Base-by-base conservation (phyloP, 805 yeast species). In the Saturnispora halmiae region DNA sequence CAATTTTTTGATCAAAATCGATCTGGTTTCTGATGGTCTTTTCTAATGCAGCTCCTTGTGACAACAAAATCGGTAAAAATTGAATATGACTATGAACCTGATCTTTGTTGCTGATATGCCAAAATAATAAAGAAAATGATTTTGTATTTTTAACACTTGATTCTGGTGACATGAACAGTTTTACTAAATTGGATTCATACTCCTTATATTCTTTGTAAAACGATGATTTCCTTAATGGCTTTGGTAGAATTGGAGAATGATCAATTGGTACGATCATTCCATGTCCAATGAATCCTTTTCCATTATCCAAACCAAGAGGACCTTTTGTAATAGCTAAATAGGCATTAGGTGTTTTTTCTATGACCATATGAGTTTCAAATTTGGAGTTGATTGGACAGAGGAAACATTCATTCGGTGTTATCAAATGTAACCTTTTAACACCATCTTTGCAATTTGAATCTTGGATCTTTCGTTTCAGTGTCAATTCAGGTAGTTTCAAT, bases 291-390 rank as follows among this genome's bases (percentile, higher is more conserved):
- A 83, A 78, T 7, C 65, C 62, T 3, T 70, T 59, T 8, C 44
- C 42, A 9, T 56, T 59, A 1, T 79, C 73, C 21, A 69, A 59
- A 2, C 83, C 73, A 15, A 87, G 59, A 0, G 96, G 96, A 0
- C 96, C 96, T 53, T 82, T 86, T 0, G 95, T 94, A 13, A 79
- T 67, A 0, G 96, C 79, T 43, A 87, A 38, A 55, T 86, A 87
- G 0, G 76, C 61, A 34, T 66, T 64, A 10, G 70, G 69, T 0
- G 84, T 90, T 39, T 88, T 80, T 0, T 92, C 73, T 1, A 86
- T 69, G 10, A 87, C 74, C 81, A 88, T 76, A 56, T 86, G 94
- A 2, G 82, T 67, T 48, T 81, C 88, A 6, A 82, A 69, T 11
- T 77, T 71, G 0, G 94, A 82, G 52, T 84, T 85, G 1, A 90